Evolutionary conservation across 306 rosid species (phyloP).

Genomic region (Cicer yamashitae): DNA sequence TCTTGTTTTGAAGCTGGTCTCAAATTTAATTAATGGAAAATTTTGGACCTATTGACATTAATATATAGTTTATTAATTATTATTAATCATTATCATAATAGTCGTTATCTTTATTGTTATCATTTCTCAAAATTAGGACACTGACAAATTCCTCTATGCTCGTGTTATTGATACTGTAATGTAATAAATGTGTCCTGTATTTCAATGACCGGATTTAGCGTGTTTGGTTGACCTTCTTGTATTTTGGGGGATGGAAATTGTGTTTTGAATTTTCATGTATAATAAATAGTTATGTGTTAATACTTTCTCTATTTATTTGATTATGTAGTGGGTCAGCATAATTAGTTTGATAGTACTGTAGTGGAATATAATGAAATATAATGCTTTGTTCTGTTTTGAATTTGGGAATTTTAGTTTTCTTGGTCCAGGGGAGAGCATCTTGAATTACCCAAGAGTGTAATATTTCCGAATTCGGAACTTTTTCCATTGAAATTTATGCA

Average conservation of each 20-base stretch:
- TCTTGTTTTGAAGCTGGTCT: slow-evolving; percentile 20
- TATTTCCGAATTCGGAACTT: slow-evolving; percentile 42
- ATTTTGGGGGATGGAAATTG: slow-evolving; percentile 16
- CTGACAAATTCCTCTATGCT: slow-evolving; percentile 6
- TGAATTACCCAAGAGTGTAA: slow-evolving; percentile 40
- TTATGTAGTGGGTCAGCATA: slow-evolving; percentile 45
- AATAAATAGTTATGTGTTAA: slow-evolving; percentile 11
- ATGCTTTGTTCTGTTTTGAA: slow-evolving; percentile 40
- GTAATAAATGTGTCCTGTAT: slow-evolving; percentile 45
- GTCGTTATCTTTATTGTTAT: not conserved
- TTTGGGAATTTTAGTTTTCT: slow-evolving; percentile 44
- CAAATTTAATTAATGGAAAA: slow-evolving; percentile 20
- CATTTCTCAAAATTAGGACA: not conserved
- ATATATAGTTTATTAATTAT: slow-evolving; percentile 26
- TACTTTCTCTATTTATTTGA: slow-evolving; percentile 34
- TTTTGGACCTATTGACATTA: slow-evolving; percentile 38
- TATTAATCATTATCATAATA: slow-evolving; percentile 2
- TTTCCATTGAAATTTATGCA: slow-evolving; percentile 24
- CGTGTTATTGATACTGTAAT: slow-evolving; percentile 32
- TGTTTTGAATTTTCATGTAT: slow-evolving; percentile 2
- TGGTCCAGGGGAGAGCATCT: slow-evolving; percentile 36
- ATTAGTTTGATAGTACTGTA: slow-evolving; percentile 38
- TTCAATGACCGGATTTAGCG: slow-evolving; percentile 37
- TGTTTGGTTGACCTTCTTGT: slow-evolving; percentile 45
- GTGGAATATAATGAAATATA: slow-evolving; percentile 37